A percentile compares a stretch with the other conserved stretches of the same genome.
Evolutionary conservation across 495 filamentous ascomycete species (phyloP).

Genomic region (Podospora didyma): DNA sequence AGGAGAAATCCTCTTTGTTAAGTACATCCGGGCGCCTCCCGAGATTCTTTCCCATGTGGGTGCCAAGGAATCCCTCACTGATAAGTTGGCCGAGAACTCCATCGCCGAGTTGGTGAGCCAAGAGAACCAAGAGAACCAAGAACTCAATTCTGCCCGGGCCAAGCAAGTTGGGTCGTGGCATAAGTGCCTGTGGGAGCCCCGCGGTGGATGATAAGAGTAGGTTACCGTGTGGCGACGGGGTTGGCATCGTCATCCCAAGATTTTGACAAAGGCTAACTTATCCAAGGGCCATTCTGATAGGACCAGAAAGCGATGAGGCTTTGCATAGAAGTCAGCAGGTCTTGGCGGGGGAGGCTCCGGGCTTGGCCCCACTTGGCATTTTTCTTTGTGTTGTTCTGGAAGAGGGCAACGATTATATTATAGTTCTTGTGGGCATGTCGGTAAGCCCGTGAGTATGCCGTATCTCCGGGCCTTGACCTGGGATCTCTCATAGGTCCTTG

Average conservation of each 20-base stretch:
- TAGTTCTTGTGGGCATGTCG: no score
- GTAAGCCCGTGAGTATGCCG: no score
- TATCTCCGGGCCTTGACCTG: no score
- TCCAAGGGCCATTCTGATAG: conserved; percentile 5
- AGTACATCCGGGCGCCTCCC: background rate
- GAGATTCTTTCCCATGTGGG: no score
- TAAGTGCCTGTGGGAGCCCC: conserved; percentile 3
- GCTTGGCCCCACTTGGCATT: conserved; percentile 7
- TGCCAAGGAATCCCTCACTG: conserved; percentile 10
- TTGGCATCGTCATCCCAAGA: conserved; percentile 5
- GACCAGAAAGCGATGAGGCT: background rate
- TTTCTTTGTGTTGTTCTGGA: background rate
- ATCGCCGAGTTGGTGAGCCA: conserved; percentile 14
- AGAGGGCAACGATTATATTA: background rate
- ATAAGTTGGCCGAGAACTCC: conserved; percentile 8
- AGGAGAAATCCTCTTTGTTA: background rate
- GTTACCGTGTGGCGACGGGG: background rate
- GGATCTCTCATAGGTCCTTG: no score
- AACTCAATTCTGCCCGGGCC: conserved; percentile 21
- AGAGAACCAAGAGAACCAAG: conserved; percentile 31
- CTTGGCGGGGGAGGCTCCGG: conserved; percentile 9
- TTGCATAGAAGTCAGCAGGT: conserved; percentile 12
- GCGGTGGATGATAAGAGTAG: conserved; percentile 5
- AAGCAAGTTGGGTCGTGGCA: conserved; percentile 9
- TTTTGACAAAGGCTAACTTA: conserved; percentile 18